Evolutionary conservation across 768 basidiomycete genomes (phyloP).

Genomic region (Austroboletus eburneus): DNA sequence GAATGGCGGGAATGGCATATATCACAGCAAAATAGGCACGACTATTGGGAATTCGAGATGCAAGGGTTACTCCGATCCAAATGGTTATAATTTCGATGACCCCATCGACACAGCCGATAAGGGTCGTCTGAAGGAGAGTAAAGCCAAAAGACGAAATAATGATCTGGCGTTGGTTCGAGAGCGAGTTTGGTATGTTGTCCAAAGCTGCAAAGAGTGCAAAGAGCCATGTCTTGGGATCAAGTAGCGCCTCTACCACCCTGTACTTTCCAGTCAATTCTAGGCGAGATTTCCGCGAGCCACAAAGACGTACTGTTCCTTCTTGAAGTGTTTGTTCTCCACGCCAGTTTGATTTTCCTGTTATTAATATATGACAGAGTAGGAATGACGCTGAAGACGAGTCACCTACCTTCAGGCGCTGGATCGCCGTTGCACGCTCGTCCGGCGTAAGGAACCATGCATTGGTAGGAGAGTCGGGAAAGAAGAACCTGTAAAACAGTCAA

Average conservation of each 20-base stretch:
- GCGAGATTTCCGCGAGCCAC: neutral
- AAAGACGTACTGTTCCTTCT: constrained; percentile 64
- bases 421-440: too few species aligned
- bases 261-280: neutral
- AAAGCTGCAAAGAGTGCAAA: constrained; percentile 69
- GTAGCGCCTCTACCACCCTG: constrained; percentile 65
- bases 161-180: constrained; percentile 61
- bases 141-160: constrained; percentile 69
- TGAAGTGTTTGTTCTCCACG: constrained; percentile 78
- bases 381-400: too few species aligned
- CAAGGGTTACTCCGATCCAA: constrained; percentile 57
- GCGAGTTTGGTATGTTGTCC: constrained; percentile 61
- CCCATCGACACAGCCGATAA: constrained; percentile 65
- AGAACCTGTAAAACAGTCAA: too few species aligned
- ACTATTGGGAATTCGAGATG: constrained; percentile 51
- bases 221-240: constrained; percentile 68
- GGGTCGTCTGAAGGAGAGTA: constrained; percentile 57
- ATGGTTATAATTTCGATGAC: constrained; percentile 66
- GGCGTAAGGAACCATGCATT: too few species aligned
- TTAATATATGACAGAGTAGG: too few species aligned
- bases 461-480: too few species aligned
- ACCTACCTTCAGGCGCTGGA: too few species aligned
- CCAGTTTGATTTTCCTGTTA: constrained; percentile 80
- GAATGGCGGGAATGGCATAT: constrained; percentile 61
- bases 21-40: constrained; percentile 58